Conservation (phyloP, 805 yeast species). For the Saturnispora mendoncae region DNA sequence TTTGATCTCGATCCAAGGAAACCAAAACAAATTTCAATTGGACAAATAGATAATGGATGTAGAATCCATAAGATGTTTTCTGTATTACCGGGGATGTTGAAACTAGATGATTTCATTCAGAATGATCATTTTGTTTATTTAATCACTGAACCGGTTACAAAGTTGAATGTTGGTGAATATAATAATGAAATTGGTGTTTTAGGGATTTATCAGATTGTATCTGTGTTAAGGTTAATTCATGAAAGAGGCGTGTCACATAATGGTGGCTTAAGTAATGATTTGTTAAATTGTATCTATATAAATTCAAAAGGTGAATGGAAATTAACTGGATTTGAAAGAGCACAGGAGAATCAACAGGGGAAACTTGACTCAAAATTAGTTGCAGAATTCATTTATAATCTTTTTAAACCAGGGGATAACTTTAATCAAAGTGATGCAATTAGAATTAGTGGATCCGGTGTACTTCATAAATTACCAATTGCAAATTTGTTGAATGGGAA, state of each 20-base stretch:
- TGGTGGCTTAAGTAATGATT: slow-evolving; percentile 40
- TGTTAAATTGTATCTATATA: slow-evolving; percentile 50
- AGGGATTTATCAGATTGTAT: slow-evolving; percentile 49
- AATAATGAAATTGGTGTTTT: slow-evolving; percentile 33
- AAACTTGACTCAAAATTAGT: slow-evolving; percentile 2
- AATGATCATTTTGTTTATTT: slow-evolving; percentile 48
- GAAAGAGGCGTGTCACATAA: slow-evolving; percentile 50
- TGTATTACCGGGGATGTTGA: slow-evolving; percentile 57
- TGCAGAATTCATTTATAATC: slow-evolving; percentile 2
- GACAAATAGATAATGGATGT: slow-evolving; percentile 32
- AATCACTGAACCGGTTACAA: slow-evolving; percentile 54
- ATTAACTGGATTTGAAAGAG: slow-evolving; percentile 70
- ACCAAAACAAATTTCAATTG: slow-evolving; percentile 28
- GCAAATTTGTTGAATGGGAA: slow-evolving; percentile 5
- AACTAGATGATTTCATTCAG: slow-evolving; percentile 55
- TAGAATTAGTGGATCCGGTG: slow-evolving; percentile 1
- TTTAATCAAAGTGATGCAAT: slow-evolving; percentile 1
- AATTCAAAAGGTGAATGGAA: slow-evolving; percentile 74
- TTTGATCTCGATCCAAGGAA: slow-evolving; percentile 27
- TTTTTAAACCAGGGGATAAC: not conserved
- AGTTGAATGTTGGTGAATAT: slow-evolving; percentile 19
- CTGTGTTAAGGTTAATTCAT: slow-evolving; percentile 50
- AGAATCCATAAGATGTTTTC: slow-evolving; percentile 46
- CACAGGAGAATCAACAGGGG: slow-evolving; percentile 36
- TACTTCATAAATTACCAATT: slow-evolving; percentile 5